phyloP scores from a whole-genome alignment of 2,329 filamentous ascomycete species.

The Aspergillus alliaceus region DNA sequence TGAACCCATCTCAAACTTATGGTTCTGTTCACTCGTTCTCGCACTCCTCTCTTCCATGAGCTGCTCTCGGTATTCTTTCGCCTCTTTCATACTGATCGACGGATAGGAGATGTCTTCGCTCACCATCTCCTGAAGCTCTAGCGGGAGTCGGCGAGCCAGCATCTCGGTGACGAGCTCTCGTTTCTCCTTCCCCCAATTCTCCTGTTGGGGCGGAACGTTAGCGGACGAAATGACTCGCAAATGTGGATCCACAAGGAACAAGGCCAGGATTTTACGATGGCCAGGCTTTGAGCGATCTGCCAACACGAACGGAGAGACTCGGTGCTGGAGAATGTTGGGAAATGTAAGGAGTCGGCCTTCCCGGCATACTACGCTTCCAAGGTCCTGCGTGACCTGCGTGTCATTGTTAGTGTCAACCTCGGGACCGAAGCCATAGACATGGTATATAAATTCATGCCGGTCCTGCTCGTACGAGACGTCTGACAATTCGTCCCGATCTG shows the following conservation, averaged over 20 bases:
- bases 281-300: slow-evolving; percentile 53
- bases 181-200: slow-evolving; percentile 44
- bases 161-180: slow-evolving; percentile 6
- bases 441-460: neutral
- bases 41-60: slow-evolving; percentile 42
- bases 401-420: slow-evolving; percentile 2
- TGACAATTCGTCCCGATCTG: slow-evolving; percentile 2
- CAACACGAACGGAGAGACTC: slow-evolving; percentile 52
- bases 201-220: slow-evolving; percentile 54
- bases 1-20: slow-evolving; percentile 10
- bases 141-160: slow-evolving; percentile 16
- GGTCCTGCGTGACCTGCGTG: slow-evolving; percentile 15
- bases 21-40: slow-evolving; percentile 7
- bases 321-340: slow-evolving; percentile 47
- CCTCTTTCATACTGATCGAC: slow-evolving; percentile 38
- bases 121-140: slow-evolving; percentile 30
- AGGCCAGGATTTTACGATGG: slow-evolving; percentile 56
- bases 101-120: slow-evolving; percentile 18
- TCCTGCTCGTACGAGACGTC: neutral
- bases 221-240: slow-evolving; percentile 52
- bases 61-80: slow-evolving; percentile 36
- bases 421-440: slow-evolving; percentile 4
- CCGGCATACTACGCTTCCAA: slow-evolving; percentile 7
- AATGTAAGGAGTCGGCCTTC: slow-evolving; percentile 11
- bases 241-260: slow-evolving; percentile 61